Evolutionary conservation across 768 basidiomycete genomes (phyloP).

Genomic region (Suillus paluster): DNA sequence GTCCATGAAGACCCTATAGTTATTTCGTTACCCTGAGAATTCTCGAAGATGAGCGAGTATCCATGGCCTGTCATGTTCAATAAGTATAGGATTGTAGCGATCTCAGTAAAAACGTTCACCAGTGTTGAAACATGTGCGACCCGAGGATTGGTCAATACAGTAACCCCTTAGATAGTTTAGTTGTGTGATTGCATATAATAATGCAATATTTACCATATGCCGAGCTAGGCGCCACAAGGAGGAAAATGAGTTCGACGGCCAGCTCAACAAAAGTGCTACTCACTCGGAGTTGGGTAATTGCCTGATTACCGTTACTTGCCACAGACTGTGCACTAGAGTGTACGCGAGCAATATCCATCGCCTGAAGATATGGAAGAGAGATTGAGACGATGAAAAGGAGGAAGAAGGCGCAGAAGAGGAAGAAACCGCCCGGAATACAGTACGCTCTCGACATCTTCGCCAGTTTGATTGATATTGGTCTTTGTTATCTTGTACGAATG

Average conservation of each 20-base stretch:
- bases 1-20: constrained; percentile 66
- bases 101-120: constrained; percentile 37
- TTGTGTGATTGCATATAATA: not conserved
- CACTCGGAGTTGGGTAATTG: constrained; percentile 57
- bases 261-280: constrained; percentile 31
- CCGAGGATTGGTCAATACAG: constrained; percentile 50
- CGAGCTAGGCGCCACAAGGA: constrained; percentile 50
- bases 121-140: constrained; percentile 49
- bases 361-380: constrained; percentile 70
- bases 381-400: constrained; percentile 71
- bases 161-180: constrained; percentile 52
- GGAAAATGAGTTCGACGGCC: constrained; percentile 6
- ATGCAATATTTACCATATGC: constrained; percentile 58
- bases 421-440: constrained; percentile 63
- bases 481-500: not conserved
- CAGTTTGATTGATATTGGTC: constrained; percentile 1
- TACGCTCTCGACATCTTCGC: constrained; percentile 50
- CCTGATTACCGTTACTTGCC: constrained; percentile 23
- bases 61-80: constrained; percentile 48
- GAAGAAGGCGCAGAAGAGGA: constrained; percentile 64
- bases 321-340: constrained; percentile 44
- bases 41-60: constrained; percentile 52
- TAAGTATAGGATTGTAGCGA: constrained; percentile 3
- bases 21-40: constrained; percentile 36
- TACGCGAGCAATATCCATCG: constrained; percentile 67